Base-by-base conservation (phyloP, 2,329 filamentous ascomycete species). In the Colletotrichum sp. region DNA sequence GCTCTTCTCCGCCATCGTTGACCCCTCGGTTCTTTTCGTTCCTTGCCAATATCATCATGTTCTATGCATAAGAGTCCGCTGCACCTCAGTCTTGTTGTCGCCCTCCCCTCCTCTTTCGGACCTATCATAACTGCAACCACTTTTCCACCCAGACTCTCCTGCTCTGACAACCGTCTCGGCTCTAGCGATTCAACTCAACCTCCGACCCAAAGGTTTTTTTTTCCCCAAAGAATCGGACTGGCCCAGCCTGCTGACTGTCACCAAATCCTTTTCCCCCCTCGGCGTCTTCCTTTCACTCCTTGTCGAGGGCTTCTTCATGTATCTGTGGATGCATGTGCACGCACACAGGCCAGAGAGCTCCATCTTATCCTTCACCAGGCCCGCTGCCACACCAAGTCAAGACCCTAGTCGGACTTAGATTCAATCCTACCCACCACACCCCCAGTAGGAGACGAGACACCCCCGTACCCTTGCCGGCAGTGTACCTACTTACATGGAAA, bases 391-490 rank as follows among this genome's bases (percentile, higher is more conserved):
- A 75, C 68, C 72, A 66, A 72, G 69, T 68, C 55, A 67, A 52
- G 44, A 65, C 70, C 73, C 75, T 73, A 64, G 73, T 68, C 59
- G 59, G 59, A 68, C 72, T 75, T 72, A 76, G 68, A 76, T 67
- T 77, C 66, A 67, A 76, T 72, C 73, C 62, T 73, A 69, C 73
- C 73, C 73, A 76, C 76, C 74, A 66, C 72, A 44, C 72, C 75
- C 75, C 75, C 65, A 72, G 65, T 15, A 73, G 44, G 36, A 73
- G 60, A 69, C 52, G 62, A 72, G 39, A 70, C 73, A 76, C 74
- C 73, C 73, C 44, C 39, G 70, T 62, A 77, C 70, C 76, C 76
- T 77, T 77, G 76, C 76, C 74, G 74, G 76, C 76, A 77, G 59
- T 44, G 39, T 44, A 44, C 39, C 39, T 44, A 44, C 18, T 76